phyloP scores from a whole-genome alignment of 371 early-diverging fungal species.

The Conidiobolus incongruus region DNA sequence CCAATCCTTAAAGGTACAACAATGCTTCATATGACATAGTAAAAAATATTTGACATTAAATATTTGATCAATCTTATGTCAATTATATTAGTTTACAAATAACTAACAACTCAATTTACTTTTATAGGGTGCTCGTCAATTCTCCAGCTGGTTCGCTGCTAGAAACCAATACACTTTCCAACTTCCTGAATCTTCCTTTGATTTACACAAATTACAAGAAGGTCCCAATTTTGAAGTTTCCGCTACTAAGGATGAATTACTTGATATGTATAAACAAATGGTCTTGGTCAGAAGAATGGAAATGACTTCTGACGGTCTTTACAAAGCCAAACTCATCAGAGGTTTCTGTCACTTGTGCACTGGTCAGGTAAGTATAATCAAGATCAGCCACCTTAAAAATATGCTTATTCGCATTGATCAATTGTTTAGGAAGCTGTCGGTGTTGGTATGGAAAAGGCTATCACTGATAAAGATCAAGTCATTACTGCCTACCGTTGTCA shows the following conservation, averaged over 20 bases:
- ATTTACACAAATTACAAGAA: constrained; percentile 10
- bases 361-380: constrained; percentile 56
- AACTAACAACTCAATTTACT: not conserved
- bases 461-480: constrained; percentile 70
- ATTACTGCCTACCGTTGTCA: constrained; percentile 99
- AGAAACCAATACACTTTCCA: not conserved
- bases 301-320: constrained; percentile 82
- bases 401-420: not conserved
- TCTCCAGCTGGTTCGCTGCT: not conserved
- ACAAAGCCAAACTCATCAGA: constrained; percentile 90
- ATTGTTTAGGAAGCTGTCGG: constrained; percentile 82
- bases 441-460: constrained; percentile 82
- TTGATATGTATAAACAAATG: constrained; percentile 78
- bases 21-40: too few species aligned
- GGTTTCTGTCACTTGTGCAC: constrained; percentile 99
- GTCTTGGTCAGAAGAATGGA: constrained; percentile 79
- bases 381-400: not conserved
- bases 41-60: too few species aligned
- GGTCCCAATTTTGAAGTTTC: constrained; percentile 30
- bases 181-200: constrained; percentile 3
- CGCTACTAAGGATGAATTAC: constrained; percentile 35
- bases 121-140: not conserved
- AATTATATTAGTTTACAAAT: too few species aligned
- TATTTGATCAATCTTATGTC: too few species aligned
- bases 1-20: too few species aligned